Base-by-base conservation (phyloP, 2,329 filamentous ascomycete genomes). In the Aplosporella prunicola region DNA sequence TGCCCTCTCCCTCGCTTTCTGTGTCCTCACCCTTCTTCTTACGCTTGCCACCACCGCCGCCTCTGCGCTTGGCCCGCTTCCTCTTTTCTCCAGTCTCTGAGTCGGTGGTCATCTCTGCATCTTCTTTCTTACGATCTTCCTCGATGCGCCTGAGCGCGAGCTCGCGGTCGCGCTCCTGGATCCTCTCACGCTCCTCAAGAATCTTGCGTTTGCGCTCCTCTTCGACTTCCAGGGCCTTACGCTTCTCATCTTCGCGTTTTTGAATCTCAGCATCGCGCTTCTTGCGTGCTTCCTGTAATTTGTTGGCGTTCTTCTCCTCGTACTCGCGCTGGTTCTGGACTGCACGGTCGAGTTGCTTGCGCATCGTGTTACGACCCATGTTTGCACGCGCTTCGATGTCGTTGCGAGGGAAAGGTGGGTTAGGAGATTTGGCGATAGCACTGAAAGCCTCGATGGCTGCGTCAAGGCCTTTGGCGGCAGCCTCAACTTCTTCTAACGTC, bases 291-390 rank as follows among this genome's bases (percentile, higher is more conserved):
- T 86, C 79, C 44, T 82, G 76, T 3, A 96, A 74, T 59, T 91
- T 93, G 51, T 82, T 78, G 23, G 87, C 85, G 56, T 96, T 95
- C 66, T 84, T 86, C 51, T 87, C 81, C 58, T 98, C 91, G 59
- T 93, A 96, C 45, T 93, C 84, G 45, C 76, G 80, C 58, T 98
- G 91, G 47, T 76, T 81, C 46, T 85, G 79, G 32, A 89, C 76
- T 4, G 84, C 82, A 51, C 87, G 79, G 52, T 93, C 85, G 9
- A 98, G 74, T 58, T 98, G 89, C 51, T 85, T 87, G 46, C 84
- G 81, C 64, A 94, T 85, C 1, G 93, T 98, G 57, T 95, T 94
- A 43, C 82, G 80, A 46, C 86, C 88, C 91, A 98, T 98, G 68
- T 85, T 93, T 28, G 91, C 89, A 54, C 93, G 86, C 62, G 93